Conservation (phyloP, 257 asterid species). For the Primulina eburnea region DNA sequence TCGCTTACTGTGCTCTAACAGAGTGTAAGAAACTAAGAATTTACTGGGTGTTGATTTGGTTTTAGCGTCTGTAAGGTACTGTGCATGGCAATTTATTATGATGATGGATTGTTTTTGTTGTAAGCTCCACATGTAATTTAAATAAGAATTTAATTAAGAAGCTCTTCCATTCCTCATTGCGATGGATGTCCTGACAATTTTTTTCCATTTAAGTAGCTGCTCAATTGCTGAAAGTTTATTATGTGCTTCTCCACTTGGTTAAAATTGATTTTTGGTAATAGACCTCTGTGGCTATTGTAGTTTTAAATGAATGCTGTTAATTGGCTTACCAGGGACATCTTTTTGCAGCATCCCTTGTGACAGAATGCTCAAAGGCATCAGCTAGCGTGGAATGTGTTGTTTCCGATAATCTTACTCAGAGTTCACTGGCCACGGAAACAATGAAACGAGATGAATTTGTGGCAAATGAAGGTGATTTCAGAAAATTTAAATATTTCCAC, state of each 20-base stretch:
- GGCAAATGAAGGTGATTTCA: slow-evolving; percentile 43
- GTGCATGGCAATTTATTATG: not conserved
- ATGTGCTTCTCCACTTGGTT: not conserved
- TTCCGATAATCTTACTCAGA: slow-evolving; percentile 24
- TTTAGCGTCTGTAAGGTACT: not conserved
- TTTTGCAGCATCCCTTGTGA: slow-evolving; percentile 31
- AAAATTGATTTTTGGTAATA: not conserved
- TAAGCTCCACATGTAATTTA: too few species aligned
- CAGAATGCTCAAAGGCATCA: slow-evolving; percentile 25
- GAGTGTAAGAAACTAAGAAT: slow-evolving; percentile 42
- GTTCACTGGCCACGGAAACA: slow-evolving; percentile 24
- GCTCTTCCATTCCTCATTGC: not conserved
- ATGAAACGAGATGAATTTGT: slow-evolving; percentile 27
- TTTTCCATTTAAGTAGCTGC: not conserved
- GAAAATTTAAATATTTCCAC: not conserved
- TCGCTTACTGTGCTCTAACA: slow-evolving; percentile 48
- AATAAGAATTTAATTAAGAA: too few species aligned
- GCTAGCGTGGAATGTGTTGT: slow-evolving; percentile 20
- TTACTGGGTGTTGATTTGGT: slow-evolving; percentile 8
- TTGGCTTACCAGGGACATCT: not conserved
- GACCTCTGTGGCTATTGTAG: slow-evolving; percentile 5
- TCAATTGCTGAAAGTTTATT: not conserved
- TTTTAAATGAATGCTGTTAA: slow-evolving; percentile 1
- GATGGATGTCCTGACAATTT: not conserved
- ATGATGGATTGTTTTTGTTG: not conserved